Conservation (phyloP, 164 flowering plant genomes). For the Sextonia rubra region DNA sequence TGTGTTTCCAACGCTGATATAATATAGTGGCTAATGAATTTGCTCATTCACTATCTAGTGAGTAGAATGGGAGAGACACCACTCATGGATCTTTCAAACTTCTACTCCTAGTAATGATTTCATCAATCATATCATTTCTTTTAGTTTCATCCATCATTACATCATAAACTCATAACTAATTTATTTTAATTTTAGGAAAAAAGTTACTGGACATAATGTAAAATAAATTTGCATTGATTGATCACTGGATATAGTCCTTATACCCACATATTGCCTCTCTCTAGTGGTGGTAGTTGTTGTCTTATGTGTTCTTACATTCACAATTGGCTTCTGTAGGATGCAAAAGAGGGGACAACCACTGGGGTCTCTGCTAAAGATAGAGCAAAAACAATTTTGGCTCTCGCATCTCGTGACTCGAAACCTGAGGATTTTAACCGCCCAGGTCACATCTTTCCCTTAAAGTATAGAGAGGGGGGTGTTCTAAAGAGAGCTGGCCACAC, state of each 20-base stretch:
- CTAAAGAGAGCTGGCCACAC: constrained; percentile 97
- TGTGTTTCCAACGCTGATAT: too few species aligned
- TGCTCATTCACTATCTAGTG: too few species aligned
- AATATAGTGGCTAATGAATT: too few species aligned
- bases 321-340: constrained; percentile 54
- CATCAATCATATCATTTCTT: not conserved
- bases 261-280: not conserved
- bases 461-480: constrained; percentile 93
- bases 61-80: too few species aligned
- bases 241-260: not conserved
- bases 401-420: constrained; percentile 73
- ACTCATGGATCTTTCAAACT: too few species aligned
- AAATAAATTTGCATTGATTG: not conserved
- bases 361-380: constrained; percentile 98
- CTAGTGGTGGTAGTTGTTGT: not conserved
- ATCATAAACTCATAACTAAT: not conserved
- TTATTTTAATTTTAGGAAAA: not conserved
- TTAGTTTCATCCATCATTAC: not conserved
- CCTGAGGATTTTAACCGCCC: constrained; percentile 94
- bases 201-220: not conserved
- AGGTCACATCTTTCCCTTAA: constrained; percentile 92
- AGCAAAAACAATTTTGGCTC: constrained; percentile 70
- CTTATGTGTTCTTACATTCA: not conserved
- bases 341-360: constrained; percentile 87
- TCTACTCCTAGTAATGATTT: not conserved